A percentile compares a stretch with the other conserved stretches of the same genome.
phyloP scores from a whole-genome alignment of 2,329 filamentous ascomycete species.

The Colletotrichum sp. region DNA sequence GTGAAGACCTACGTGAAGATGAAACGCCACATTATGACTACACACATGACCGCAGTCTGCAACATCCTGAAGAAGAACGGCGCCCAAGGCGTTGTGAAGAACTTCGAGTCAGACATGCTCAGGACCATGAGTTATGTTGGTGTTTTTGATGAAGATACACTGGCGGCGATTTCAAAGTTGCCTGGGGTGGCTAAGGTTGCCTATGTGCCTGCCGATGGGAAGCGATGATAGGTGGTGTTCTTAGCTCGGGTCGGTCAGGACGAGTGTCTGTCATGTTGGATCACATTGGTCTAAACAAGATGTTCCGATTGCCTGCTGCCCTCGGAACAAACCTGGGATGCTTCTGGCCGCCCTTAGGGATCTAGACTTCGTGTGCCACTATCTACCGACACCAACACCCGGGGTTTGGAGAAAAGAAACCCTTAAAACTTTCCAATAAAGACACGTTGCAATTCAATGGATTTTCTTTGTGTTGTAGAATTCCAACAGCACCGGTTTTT shows the following conservation, averaged over 20 bases:
- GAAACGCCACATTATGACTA: neutral
- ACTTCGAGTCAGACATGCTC: neutral
- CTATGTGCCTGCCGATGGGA: neutral
- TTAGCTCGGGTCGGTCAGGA: neutral
- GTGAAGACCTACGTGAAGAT: neutral
- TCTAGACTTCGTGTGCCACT: neutral
- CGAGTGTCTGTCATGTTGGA: neutral
- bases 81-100: neutral
- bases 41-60: neutral
- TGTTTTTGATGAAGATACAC: neutral
- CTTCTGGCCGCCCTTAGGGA: neutral
- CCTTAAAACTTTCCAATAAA: neutral
- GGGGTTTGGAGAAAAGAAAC: neutral
- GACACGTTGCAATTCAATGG: neutral
- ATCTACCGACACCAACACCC: neutral
- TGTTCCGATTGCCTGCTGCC: neutral
- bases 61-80: neutral
- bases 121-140: neutral
- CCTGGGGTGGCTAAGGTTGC: neutral
- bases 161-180: neutral
- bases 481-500: neutral
- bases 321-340: neutral
- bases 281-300: neutral
- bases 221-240: neutral
- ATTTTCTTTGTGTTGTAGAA: neutral